Conservation (phyloP, 2,329 filamentous ascomycete species). For the Fusarium sp. region DNA sequence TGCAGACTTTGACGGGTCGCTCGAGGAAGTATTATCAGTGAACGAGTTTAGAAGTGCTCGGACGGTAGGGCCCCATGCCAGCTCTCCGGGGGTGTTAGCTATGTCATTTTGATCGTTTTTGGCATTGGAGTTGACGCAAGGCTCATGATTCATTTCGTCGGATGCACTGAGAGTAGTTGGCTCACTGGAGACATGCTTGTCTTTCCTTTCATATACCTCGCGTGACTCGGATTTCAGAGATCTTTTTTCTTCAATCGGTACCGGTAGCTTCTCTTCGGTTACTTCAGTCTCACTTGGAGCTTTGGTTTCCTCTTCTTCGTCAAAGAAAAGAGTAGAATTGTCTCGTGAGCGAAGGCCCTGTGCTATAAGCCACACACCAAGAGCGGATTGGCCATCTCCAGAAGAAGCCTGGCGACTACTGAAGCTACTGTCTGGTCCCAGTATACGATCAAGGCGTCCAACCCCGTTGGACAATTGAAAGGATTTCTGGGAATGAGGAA, state of each 20-base stretch:
- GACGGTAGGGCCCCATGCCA: constrained; percentile 23
- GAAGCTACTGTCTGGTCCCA: constrained; percentile 47
- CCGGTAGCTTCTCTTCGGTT: neutral
- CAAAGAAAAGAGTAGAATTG: constrained; percentile 38
- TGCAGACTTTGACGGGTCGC: constrained; percentile 53
- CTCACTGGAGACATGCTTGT: neutral
- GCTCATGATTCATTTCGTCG: neutral
- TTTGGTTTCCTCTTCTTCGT: constrained; percentile 26
- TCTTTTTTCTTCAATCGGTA: neutral
- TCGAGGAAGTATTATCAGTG: constrained; percentile 50
- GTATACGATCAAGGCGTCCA: constrained; percentile 37
- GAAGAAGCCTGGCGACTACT: constrained; percentile 49
- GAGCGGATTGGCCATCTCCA: constrained; percentile 52
- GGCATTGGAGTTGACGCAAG: neutral
- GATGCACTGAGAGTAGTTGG: neutral
- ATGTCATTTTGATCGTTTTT: neutral
- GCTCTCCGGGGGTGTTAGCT: constrained; percentile 10
- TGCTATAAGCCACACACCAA: constrained; percentile 55
- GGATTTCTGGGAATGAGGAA: constrained; percentile 25
- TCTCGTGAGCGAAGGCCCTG: constrained; percentile 50
- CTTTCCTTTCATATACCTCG: neutral
- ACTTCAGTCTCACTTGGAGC: neutral
- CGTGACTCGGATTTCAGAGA: neutral
- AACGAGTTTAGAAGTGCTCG: constrained; percentile 30
- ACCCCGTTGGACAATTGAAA: constrained; percentile 38